Evolutionary conservation across 805 yeast genomes (phyloP).

Genomic region (Henningerozyma blattae): DNA sequence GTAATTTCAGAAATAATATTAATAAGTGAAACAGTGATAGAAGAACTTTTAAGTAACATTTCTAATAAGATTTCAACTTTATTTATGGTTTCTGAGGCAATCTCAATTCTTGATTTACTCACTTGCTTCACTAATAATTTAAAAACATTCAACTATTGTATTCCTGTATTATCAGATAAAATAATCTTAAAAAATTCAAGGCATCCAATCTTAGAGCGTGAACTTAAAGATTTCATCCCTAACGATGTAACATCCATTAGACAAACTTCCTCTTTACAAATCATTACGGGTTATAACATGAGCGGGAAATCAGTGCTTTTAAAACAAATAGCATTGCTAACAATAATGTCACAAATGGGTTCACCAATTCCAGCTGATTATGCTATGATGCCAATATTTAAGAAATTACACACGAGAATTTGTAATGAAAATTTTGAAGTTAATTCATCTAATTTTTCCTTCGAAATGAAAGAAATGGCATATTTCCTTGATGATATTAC

Average conservation of each 20-base stretch:
- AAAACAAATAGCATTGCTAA: slow-evolving; percentile 36
- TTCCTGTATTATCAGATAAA: slow-evolving; percentile 29
- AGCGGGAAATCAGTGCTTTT: slow-evolving; percentile 51
- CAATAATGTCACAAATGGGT: slow-evolving; percentile 48
- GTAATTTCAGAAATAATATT: slow-evolving; percentile 30
- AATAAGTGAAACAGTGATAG: slow-evolving; percentile 31
- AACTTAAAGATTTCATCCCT: slow-evolving; percentile 21
- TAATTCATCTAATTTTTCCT: slow-evolving; percentile 32
- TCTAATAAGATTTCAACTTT: slow-evolving; percentile 22
- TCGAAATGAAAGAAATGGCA: slow-evolving; percentile 38
- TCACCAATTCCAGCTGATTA: slow-evolving; percentile 35
- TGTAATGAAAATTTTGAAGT: slow-evolving; percentile 26
- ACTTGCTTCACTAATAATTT: slow-evolving; percentile 25
- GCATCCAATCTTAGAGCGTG: slow-evolving; percentile 32
- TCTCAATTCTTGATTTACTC: slow-evolving; percentile 31
- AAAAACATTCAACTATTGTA: slow-evolving; percentile 13
- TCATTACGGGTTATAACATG: slow-evolving; percentile 50
- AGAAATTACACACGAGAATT: slow-evolving; percentile 28
- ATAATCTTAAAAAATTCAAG: slow-evolving; percentile 24
- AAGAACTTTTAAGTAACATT: slow-evolving; percentile 19
- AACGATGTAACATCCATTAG: slow-evolving; percentile 29
- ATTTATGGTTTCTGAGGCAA: slow-evolving; percentile 33
- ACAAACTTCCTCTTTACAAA: slow-evolving; percentile 30
- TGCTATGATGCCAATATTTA: slow-evolving; percentile 31
- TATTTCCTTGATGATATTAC: slow-evolving; percentile 29